Evolutionary conservation across 371 early-diverging fungal genomes (phyloP).

Genomic region (Edhazardia aedis): DNA sequence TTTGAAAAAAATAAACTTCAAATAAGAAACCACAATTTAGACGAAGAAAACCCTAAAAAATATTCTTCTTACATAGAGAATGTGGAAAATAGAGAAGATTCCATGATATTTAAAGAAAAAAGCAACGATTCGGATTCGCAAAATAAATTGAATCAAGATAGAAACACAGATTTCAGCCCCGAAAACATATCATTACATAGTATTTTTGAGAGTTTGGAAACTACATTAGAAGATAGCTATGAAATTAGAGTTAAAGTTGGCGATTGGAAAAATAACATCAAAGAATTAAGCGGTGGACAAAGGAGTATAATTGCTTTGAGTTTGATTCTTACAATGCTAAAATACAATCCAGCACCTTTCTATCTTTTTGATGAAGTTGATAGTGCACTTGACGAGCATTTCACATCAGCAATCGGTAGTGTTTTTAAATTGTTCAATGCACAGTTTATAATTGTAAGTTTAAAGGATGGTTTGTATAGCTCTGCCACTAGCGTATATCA

Average conservation of each 20-base stretch:
- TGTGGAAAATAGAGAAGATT: neutral
- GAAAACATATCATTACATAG: too few species aligned
- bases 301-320: constrained; percentile 81
- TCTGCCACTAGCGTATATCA: constrained; percentile 52
- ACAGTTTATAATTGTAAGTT: constrained; percentile 90
- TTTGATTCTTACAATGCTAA: constrained; percentile 74
- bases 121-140: constrained; percentile 11
- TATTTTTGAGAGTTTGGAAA: constrained; percentile 76
- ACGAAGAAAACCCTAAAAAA: constrained; percentile 60
- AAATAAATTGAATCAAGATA: too few species aligned
- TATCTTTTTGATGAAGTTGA: constrained; percentile 99
- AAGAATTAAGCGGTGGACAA: constrained; percentile 94
- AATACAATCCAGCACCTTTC: constrained; percentile 96
- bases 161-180: too few species aligned
- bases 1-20: neutral
- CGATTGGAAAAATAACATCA: constrained; percentile 80
- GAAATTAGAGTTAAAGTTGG: constrained; percentile 82
- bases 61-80: neutral
- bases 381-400: constrained; percentile 86
- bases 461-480: constrained; percentile 99
- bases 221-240: constrained; percentile 55
- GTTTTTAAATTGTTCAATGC: constrained; percentile 77
- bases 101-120: neutral
- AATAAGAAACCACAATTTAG: constrained; percentile 47
- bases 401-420: constrained; percentile 94